These are phyloP conservation scores for Xerocomus brunneocitrinus DNA, from an alignment of 768 basidiomycete genomes.

Conservation along the genomic window DNA sequence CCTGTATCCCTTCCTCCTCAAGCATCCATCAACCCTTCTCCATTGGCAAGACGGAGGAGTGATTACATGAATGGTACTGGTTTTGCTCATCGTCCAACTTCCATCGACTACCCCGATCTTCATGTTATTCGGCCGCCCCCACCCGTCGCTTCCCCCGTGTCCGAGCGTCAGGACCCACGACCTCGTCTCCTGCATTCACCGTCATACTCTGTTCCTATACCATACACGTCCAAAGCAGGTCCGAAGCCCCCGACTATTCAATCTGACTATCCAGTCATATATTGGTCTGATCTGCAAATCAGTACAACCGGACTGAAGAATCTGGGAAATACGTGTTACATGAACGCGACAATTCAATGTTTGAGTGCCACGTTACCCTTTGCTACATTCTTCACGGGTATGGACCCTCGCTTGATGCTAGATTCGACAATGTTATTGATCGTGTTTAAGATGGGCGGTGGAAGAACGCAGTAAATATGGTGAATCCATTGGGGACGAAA, in stretches of 20 bases:
- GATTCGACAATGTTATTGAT: conserved; percentile 1
- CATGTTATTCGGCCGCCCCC: conserved; percentile 75
- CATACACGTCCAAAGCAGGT: conserved; percentile 22
- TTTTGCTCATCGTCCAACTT: conserved; percentile 38
- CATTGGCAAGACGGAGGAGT: conserved; percentile 65
- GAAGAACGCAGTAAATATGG: conserved; percentile 77
- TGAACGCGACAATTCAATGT: conserved; percentile 98
- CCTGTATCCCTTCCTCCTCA: conserved; percentile 66
- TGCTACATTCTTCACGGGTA: conserved; percentile 87
- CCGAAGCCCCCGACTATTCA: conserved; percentile 64
- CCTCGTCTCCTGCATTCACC: conserved; percentile 44
- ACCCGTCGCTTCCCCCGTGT: conserved; percentile 58
- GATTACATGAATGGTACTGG: conserved; percentile 77
- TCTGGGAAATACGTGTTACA: conserved; percentile 95
- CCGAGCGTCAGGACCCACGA: conserved; percentile 75
- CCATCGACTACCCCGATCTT: conserved; percentile 82
- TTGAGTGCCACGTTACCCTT: conserved; percentile 93
- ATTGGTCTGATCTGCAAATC: conserved; percentile 79
- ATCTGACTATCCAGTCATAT: conserved; percentile 76
- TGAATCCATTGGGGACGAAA: conserved; percentile 84
- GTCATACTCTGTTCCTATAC: conserved; percentile 29
- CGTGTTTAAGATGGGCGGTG: conserved; percentile 62
- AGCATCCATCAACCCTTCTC: conserved; percentile 78
- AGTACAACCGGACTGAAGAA: conserved; percentile 89
- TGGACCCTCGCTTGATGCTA: neutral